Conservation (phyloP, 2,329 filamentous ascomycete species). For the Fusarium protoensiforme region DNA sequence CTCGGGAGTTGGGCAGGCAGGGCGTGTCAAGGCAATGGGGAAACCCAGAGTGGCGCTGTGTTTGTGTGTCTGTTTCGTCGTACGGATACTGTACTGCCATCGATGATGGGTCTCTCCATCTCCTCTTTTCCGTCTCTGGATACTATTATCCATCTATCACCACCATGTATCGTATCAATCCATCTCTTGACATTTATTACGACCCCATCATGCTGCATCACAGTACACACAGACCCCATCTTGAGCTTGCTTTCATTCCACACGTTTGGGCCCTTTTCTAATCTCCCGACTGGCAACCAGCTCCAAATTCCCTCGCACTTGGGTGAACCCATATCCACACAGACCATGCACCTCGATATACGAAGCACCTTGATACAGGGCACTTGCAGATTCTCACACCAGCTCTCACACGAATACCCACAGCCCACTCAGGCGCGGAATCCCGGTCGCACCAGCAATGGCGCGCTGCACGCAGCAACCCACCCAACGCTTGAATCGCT, state of each 20-base stretch:
- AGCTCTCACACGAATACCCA: constrained; percentile 31
- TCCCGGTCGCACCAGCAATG: constrained; percentile 39
- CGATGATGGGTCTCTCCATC: background rate
- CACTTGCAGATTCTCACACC: constrained; percentile 23
- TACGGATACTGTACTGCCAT: background rate
- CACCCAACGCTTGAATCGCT: constrained; percentile 37
- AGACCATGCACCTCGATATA: constrained; percentile 17
- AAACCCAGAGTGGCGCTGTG: background rate
- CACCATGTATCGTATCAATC: background rate
- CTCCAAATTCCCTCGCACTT: background rate
- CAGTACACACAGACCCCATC: background rate
- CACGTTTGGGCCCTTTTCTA: background rate
- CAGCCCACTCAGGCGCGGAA: constrained; percentile 34
- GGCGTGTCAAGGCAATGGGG: background rate
- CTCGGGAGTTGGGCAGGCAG: background rate
- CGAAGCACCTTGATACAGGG: constrained; percentile 2
- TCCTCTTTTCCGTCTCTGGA: background rate
- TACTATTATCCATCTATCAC: background rate
- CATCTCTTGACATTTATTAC: background rate
- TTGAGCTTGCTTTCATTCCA: constrained; percentile 9
- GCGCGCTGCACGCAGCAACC: constrained; percentile 35
- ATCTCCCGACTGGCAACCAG: background rate
- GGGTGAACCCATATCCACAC: constrained; percentile 12
- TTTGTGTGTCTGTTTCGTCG: background rate
- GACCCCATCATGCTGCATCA: background rate